Evolutionary conservation across 2,329 filamentous ascomycete genomes (phyloP).

Genomic region (Aspergillus tanneri): DNA sequence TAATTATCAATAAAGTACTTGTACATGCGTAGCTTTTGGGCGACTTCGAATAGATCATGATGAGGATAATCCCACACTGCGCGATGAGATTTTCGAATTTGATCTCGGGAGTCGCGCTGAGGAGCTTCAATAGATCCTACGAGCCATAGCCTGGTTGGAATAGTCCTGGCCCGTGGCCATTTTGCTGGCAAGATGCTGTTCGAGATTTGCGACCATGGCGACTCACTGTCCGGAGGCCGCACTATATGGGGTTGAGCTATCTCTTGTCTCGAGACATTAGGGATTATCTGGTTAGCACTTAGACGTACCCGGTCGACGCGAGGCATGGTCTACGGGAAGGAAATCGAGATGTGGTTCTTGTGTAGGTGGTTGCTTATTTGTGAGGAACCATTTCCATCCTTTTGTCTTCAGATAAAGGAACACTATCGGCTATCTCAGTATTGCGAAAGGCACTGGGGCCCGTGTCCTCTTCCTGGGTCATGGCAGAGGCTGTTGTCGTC

Average conservation of each 20-base stretch:
- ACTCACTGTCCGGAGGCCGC: constrained; percentile 48
- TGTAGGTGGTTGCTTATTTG: no score
- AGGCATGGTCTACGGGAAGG: constrained; percentile 20
- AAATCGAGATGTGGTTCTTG: not conserved
- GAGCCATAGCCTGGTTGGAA: constrained; percentile 44
- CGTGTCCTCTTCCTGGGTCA: no score
- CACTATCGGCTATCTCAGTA: no score
- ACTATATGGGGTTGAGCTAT: constrained; percentile 24
- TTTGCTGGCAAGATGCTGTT: constrained; percentile 39
- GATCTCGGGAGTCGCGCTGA: constrained; percentile 36
- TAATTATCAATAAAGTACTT: no score
- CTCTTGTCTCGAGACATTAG: not conserved
- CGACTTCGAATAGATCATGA: constrained; percentile 28
- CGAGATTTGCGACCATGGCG: constrained; percentile 46
- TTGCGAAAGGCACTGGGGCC: no score
- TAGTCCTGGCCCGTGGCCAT: constrained; percentile 36
- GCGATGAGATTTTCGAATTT: constrained; percentile 36
- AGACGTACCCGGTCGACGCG: constrained; percentile 38
- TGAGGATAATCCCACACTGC: constrained; percentile 42
- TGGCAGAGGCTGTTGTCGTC: no score
- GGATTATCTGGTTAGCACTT: not conserved
- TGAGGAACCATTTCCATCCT: no score
- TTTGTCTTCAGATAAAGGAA: no score
- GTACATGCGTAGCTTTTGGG: no score
- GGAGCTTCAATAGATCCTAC: constrained; percentile 37